These are phyloP conservation scores for Sarocladiaceae sp. DNA, from an alignment of 2,329 filamentous ascomycete species.

Conservation along the genomic window DNA sequence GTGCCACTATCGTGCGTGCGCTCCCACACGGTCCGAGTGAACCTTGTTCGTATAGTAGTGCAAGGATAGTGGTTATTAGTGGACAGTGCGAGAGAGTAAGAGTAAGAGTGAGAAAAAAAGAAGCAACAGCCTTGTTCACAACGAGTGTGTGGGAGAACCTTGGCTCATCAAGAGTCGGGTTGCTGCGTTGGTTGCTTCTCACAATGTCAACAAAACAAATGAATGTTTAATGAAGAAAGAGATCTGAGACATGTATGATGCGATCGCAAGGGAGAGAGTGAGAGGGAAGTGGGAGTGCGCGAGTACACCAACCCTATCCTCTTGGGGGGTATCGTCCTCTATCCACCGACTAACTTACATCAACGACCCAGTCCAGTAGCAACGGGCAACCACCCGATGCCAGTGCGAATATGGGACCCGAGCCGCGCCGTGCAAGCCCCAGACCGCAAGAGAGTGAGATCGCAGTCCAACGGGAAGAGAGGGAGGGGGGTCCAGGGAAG, in stretches of 20 bases:
- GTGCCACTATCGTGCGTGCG: neutral
- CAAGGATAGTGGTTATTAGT: neutral
- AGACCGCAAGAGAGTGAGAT: neutral
- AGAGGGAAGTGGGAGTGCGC: neutral
- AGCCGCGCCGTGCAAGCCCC: too few species aligned
- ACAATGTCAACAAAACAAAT: slow-evolving; percentile 10
- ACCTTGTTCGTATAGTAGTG: slow-evolving; percentile 3
- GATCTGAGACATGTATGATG: slow-evolving; percentile 9
- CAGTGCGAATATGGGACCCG: too few species aligned
- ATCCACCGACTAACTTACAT: too few species aligned
- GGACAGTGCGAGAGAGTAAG: neutral
- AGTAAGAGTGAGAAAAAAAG: neutral
- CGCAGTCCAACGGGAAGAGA: too few species aligned
- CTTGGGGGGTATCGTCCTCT: too few species aligned
- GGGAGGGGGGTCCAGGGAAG: slow-evolving; percentile 1
- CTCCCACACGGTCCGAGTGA: neutral
- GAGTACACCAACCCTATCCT: too few species aligned
- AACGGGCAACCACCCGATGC: neutral
- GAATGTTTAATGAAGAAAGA: neutral
- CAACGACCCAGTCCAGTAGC: too few species aligned
- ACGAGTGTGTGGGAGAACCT: neutral
- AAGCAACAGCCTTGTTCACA: neutral
- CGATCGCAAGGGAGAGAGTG: slow-evolving; percentile 5
- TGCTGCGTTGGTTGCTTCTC: too few species aligned
- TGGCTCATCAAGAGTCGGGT: neutral